Percentiles rank a stretch among this genome's conserved stretches.
Evolutionary conservation across 2,329 filamentous ascomycete species (phyloP).

Genomic region (Diaporthe sp.): DNA sequence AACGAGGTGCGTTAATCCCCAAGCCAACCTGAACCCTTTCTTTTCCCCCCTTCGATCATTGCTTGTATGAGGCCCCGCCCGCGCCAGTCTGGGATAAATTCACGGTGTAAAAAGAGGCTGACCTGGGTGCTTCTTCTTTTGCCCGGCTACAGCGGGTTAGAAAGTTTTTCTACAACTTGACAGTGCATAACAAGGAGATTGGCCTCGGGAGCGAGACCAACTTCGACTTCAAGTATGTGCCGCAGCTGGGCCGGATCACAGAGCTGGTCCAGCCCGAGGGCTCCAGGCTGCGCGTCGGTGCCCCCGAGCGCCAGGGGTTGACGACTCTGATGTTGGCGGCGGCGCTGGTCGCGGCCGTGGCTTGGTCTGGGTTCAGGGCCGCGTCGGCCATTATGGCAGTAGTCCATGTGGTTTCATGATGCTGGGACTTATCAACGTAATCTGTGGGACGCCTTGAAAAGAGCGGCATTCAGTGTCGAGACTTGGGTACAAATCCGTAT

Average conservation of each 20-base stretch:
- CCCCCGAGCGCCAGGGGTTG: slow-evolving; percentile 59
- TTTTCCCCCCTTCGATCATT: background rate
- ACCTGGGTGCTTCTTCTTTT: background rate
- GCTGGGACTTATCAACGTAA: background rate
- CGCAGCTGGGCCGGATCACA: slow-evolving; percentile 52
- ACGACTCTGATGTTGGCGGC: slow-evolving; percentile 54
- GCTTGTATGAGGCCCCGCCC: background rate
- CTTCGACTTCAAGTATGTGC: slow-evolving; percentile 80
- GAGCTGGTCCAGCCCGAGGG: slow-evolving; percentile 33
- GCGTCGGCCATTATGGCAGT: slow-evolving; percentile 29
- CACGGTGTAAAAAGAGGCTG: background rate
- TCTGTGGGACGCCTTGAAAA: background rate
- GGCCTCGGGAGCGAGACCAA: slow-evolving; percentile 69
- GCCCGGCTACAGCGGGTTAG: slow-evolving; percentile 37
- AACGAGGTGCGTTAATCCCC: slow-evolving; percentile 49
- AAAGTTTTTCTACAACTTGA: slow-evolving; percentile 58
- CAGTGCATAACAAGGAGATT: slow-evolving; percentile 68
- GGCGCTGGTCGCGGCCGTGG: slow-evolving; percentile 41
- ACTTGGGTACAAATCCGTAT: background rate
- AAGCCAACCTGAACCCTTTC: background rate
- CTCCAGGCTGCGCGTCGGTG: slow-evolving; percentile 37
- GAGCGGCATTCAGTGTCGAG: background rate
- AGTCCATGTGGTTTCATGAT: slow-evolving; percentile 10
- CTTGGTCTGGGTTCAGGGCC: slow-evolving; percentile 40
- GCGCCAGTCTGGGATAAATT: background rate